These are phyloP conservation scores for Circinella umbellata DNA, from an alignment of 371 early-diverging fungal species.

Conservation along the genomic window DNA sequence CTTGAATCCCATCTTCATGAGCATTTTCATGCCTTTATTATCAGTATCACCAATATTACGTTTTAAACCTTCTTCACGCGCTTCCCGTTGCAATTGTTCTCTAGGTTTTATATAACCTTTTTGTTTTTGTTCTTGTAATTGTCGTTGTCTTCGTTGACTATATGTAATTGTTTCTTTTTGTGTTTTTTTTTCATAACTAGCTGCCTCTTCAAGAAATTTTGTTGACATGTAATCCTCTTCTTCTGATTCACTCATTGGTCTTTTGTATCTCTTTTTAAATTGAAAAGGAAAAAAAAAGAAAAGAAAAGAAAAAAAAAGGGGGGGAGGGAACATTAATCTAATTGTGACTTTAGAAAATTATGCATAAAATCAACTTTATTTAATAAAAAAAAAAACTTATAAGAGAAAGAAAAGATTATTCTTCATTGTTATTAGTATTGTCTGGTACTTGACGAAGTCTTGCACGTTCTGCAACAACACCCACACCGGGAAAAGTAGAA, in stretches of 20 bases:
- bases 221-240: constrained; percentile 71
- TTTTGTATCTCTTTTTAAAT: neutral
- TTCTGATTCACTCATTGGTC: constrained; percentile 38
- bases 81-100: constrained; percentile 51
- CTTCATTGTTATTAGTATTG: neutral
- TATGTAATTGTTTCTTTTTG: constrained; percentile 38
- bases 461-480: constrained; percentile 38
- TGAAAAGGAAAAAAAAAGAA: neutral
- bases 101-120: constrained; percentile 53
- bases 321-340: too few species aligned
- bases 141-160: constrained; percentile 49
- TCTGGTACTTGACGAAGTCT: constrained; percentile 9
- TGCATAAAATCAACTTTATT: too few species aligned
- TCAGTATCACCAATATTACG: constrained; percentile 45
- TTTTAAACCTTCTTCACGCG: constrained; percentile 57
- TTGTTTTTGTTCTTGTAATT: constrained; percentile 49
- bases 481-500: constrained; percentile 32
- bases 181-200: constrained; percentile 31
- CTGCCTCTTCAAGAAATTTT: constrained; percentile 51
- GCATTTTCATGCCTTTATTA: constrained; percentile 73
- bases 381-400: too few species aligned
- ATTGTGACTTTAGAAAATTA: too few species aligned
- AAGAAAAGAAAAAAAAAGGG: too few species aligned
- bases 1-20: constrained; percentile 77
- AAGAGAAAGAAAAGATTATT: neutral